These are phyloP conservation scores for Yarrowia keelungensis DNA, from an alignment of 805 yeast species.

Conservation along the genomic window DNA sequence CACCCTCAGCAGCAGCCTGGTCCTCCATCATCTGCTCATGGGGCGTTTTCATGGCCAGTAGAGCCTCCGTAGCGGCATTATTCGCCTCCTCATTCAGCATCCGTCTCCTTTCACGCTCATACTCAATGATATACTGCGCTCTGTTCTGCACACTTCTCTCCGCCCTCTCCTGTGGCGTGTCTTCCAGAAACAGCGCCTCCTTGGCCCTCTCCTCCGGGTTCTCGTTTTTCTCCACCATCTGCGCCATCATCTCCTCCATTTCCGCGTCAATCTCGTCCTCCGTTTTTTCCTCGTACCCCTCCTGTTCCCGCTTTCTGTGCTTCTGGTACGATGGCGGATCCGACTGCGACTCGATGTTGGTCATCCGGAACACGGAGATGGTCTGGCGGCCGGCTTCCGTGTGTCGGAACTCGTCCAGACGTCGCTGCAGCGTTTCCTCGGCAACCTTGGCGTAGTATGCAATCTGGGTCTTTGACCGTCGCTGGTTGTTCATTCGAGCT, in stretches of 20 bases:
- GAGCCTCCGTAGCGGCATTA: constrained; percentile 20
- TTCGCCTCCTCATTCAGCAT: constrained; percentile 38
- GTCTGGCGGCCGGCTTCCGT: constrained; percentile 79
- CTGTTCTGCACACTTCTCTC: constrained; percentile 36
- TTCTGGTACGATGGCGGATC: constrained; percentile 84
- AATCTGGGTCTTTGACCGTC: constrained; percentile 90
- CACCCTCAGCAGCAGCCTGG: not conserved
- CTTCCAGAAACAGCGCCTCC: constrained; percentile 37
- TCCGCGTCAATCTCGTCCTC: constrained; percentile 38
- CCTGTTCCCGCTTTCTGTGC: constrained; percentile 61
- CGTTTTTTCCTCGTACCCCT: constrained; percentile 22
- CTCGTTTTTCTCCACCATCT: constrained; percentile 16
- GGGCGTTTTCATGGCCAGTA: constrained; percentile 30
- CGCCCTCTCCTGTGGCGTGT: constrained; percentile 39
- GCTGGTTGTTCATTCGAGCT: constrained; percentile 93
- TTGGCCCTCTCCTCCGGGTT: constrained; percentile 34
- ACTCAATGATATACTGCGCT: constrained; percentile 38
- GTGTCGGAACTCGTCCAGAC: constrained; percentile 84
- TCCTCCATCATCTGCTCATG: constrained; percentile 26
- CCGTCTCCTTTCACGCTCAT: constrained; percentile 27
- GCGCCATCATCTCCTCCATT: constrained; percentile 28
- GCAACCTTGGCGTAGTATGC: constrained; percentile 96
- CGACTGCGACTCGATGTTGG: constrained; percentile 55
- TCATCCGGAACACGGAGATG: constrained; percentile 71
- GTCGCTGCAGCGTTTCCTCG: constrained; percentile 87